A percentile compares a stretch with the other conserved stretches of the same genome.
These are phyloP conservation scores for Fusarium oligoseptatum DNA, from an alignment of 2,329 filamentous ascomycete genomes.

Conservation along the genomic window DNA sequence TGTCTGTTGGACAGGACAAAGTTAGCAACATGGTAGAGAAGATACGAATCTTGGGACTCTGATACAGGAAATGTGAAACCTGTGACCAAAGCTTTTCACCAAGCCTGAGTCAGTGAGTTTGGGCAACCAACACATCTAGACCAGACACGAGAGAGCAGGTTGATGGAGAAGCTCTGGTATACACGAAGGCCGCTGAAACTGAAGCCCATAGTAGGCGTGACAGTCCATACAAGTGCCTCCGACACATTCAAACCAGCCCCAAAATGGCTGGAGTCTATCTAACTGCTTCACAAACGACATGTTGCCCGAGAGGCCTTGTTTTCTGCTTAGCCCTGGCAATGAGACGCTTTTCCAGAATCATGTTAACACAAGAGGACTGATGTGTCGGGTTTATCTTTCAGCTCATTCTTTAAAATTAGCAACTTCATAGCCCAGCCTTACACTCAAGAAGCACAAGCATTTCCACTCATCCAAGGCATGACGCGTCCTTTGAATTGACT, in stretches of 20 bases:
- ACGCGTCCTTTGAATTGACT: background rate
- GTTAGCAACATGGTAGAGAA: background rate
- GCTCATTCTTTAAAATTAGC: background rate
- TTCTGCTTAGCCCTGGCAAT: background rate
- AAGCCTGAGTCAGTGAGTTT: background rate
- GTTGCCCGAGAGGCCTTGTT: background rate
- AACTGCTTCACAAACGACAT: background rate
- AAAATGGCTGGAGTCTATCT: background rate
- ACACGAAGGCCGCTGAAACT: background rate
- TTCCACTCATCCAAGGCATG: background rate
- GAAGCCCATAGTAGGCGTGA: background rate
- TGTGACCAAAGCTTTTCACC: background rate
- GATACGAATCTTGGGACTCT: background rate
- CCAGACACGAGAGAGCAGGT: background rate
- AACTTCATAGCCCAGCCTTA: background rate
- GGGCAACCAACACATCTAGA: background rate
- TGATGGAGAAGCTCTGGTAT: background rate
- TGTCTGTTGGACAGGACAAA: background rate
- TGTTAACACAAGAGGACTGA: background rate
- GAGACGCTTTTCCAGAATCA: background rate
- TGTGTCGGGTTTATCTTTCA: background rate
- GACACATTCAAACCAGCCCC: background rate
- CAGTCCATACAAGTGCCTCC: background rate
- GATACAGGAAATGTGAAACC: background rate
- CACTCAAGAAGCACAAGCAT: background rate